Percentiles rank a stretch among this genome's conserved stretches.
phyloP scores from a whole-genome alignment of 2,329 filamentous ascomycete species.

The Blumeria graminis region DNA sequence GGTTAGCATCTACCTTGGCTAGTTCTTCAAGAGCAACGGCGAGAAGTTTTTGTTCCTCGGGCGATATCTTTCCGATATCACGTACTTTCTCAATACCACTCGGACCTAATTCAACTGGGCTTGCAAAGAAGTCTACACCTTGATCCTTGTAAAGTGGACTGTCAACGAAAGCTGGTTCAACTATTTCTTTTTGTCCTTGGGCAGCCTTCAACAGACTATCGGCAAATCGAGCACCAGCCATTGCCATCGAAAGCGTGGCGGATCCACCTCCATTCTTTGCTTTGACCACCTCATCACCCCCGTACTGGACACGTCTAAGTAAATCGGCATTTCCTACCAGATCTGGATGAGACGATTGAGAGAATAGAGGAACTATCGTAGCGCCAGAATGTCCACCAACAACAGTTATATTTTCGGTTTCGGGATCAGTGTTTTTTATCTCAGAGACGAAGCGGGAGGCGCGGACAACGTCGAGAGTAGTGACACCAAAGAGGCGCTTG shows the following conservation, averaged over 20 bases:
- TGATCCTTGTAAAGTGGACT: conserved; percentile 96
- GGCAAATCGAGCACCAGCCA: conserved; percentile 65
- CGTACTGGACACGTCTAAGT: conserved; percentile 80
- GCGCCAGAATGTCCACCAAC: conserved; percentile 93
- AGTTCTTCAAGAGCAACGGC: conserved; percentile 65
- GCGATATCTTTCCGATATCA: conserved; percentile 62
- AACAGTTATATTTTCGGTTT: conserved; percentile 83
- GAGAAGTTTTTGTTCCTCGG: conserved; percentile 71
- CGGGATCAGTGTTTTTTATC: conserved; percentile 74
- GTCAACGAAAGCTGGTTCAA: conserved; percentile 94
- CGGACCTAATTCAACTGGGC: conserved; percentile 84
- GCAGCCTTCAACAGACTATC: conserved; percentile 83
- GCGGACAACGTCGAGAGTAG: conserved; percentile 95
- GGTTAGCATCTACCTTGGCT: conserved; percentile 27
- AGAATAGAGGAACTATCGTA: conserved; percentile 95
- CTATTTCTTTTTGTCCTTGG: conserved; percentile 79
- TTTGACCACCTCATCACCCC: conserved; percentile 96
- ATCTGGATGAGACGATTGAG: conserved; percentile 69
- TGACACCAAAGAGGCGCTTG: conserved; percentile 97
- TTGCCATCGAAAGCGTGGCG: conserved; percentile 95
- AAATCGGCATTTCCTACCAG: conserved; percentile 59
- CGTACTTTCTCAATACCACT: conserved; percentile 89
- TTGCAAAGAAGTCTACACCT: conserved; percentile 92
- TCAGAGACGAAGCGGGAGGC: conserved; percentile 94
- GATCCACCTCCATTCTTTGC: conserved; percentile 96